Conservation (phyloP, 2,329 filamentous ascomycete species). For the Beauveria medogensis region DNA sequence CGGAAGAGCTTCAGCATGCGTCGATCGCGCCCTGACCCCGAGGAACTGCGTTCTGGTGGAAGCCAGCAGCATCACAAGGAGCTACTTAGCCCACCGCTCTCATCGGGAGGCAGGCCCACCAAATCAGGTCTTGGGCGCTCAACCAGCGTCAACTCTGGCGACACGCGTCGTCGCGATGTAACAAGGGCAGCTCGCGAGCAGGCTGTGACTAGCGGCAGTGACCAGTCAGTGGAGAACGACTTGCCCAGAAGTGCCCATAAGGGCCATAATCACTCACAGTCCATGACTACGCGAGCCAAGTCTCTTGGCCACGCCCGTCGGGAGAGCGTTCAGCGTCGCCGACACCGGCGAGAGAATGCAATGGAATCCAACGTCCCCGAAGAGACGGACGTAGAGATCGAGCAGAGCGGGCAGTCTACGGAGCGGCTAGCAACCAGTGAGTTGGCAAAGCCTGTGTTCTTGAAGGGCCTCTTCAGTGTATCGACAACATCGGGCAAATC, state of each 20-base stretch:
- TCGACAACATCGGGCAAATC: conserved; percentile 93
- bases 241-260: conserved; percentile 43
- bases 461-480: conserved; percentile 95
- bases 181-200: conserved; percentile 50
- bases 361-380: conserved; percentile 76
- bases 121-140: conserved; percentile 72
- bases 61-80: conserved; percentile 69
- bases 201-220: conserved; percentile 69
- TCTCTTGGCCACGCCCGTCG: conserved; percentile 82
- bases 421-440: conserved; percentile 61
- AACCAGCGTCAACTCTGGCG: conserved; percentile 84
- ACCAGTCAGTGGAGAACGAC: conserved; percentile 57
- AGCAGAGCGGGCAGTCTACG: conserved; percentile 51
- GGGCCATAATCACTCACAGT: conserved; percentile 43
- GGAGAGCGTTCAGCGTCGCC: conserved; percentile 85
- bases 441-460: conserved; percentile 83
- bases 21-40: conserved; percentile 45
- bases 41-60: conserved; percentile 48
- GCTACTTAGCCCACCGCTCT: conserved; percentile 64
- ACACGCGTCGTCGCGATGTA: conserved; percentile 59
- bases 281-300: conserved; percentile 66
- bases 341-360: conserved; percentile 63
- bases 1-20: conserved; percentile 86
- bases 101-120: conserved; percentile 51
- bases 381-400: conserved; percentile 77